These are phyloP conservation scores for Amanita pallidorosea DNA, from an alignment of 768 basidiomycete genomes.

Conservation along the genomic window DNA sequence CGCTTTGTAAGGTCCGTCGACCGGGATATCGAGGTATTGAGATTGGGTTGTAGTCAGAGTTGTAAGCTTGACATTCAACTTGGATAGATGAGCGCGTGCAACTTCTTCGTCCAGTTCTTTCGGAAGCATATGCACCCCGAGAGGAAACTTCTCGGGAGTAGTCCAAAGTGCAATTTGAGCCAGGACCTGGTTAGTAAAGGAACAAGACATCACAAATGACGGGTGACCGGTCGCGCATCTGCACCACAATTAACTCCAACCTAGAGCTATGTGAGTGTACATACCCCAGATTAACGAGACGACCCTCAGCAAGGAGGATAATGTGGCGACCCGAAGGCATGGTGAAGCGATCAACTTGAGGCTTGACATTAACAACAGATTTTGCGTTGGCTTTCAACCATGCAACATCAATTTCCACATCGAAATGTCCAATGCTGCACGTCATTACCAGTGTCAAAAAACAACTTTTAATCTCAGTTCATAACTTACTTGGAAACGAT, in stretches of 20 bases:
- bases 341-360: slow-evolving; percentile 97
- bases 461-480: background rate
- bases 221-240: slow-evolving; percentile 98
- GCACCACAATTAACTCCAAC: slow-evolving; percentile 5
- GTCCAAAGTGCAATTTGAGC: slow-evolving; percentile 99
- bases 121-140: slow-evolving; percentile 97
- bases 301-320: slow-evolving; percentile 96
- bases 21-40: slow-evolving; percentile 84
- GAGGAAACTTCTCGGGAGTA: slow-evolving; percentile 80
- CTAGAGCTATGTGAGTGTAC: slow-evolving; percentile 12
- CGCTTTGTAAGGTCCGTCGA: slow-evolving; percentile 58
- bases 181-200: slow-evolving; percentile 96
- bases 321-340: slow-evolving; percentile 89
- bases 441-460: background rate
- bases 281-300: slow-evolving; percentile 96
- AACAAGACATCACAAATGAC: slow-evolving; percentile 99
- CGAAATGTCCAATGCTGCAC: slow-evolving; percentile 73
- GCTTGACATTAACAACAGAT: slow-evolving; percentile 84
- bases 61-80: slow-evolving; percentile 93
- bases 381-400: slow-evolving; percentile 95
- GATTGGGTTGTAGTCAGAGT: slow-evolving; percentile 64
- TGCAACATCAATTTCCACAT: slow-evolving; percentile 91
- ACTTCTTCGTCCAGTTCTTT: slow-evolving; percentile 99
- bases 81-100: slow-evolving; percentile 86
- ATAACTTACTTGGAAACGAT: slow-evolving; percentile 88